Percentiles rank a stretch among this genome's conserved stretches.
Evolutionary conservation across 2,329 filamentous ascomycete genomes (phyloP).

Genomic region (Ophiosphaerella korrae): DNA sequence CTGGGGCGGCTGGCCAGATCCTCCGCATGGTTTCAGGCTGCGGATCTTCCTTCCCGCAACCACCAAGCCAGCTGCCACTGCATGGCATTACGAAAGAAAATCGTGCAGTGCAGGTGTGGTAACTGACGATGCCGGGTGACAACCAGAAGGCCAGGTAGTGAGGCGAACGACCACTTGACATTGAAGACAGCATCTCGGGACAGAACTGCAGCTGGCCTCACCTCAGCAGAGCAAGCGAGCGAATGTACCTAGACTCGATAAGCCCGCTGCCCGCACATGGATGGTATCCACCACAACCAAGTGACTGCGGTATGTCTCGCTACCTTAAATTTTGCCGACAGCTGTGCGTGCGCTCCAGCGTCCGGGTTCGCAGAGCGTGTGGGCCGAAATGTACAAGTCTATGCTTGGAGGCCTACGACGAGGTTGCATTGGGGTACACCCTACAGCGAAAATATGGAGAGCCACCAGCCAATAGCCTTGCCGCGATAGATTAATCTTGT

Average conservation of each 20-base stretch:
- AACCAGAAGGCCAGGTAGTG: background rate
- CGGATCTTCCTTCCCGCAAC: constrained; percentile 24
- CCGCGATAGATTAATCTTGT: constrained; percentile 20
- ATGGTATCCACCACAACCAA: background rate
- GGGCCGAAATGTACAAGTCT: constrained; percentile 16
- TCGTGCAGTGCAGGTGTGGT: background rate
- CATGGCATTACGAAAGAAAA: constrained; percentile 1
- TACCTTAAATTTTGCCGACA: constrained; percentile 19
- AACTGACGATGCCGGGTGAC: background rate
- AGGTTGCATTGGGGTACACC: constrained; percentile 13
- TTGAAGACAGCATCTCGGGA: constrained; percentile 4
- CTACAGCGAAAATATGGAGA: constrained; percentile 5
- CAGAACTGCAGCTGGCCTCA: constrained; percentile 7
- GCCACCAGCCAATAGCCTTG: constrained; percentile 11
- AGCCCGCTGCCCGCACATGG: too few relatives aligned
- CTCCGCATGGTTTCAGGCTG: constrained; percentile 24
- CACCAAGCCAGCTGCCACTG: constrained; percentile 4
- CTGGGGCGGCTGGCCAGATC: constrained; percentile 11
- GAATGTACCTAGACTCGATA: too few relatives aligned
- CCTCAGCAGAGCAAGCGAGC: background rate
- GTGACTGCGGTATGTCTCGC: constrained; percentile 4
- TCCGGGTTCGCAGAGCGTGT: constrained; percentile 19
- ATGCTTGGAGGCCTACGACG: constrained; percentile 7
- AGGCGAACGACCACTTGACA: too few relatives aligned
- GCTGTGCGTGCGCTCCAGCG: constrained; percentile 11